Conservation (phyloP, 768 basidiomycete genomes). For the Heimioporus sp. region DNA sequence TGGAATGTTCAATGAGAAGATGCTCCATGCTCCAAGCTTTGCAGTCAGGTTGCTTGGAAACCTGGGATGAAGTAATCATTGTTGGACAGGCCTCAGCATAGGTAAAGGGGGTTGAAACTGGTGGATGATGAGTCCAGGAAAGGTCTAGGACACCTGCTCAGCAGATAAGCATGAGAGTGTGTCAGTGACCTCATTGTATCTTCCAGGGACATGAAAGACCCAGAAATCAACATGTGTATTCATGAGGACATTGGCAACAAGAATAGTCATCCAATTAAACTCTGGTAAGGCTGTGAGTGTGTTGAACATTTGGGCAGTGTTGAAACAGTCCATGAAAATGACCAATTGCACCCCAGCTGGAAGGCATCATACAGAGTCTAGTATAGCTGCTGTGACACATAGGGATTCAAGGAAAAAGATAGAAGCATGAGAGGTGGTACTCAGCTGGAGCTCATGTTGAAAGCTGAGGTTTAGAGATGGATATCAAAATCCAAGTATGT, state of each 20-base stretch:
- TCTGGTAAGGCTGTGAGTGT: constrained; percentile 9
- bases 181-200: constrained; percentile 26
- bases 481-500: constrained; percentile 25
- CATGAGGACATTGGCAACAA: constrained; percentile 9
- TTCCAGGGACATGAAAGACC: constrained; percentile 25
- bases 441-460: not conserved
- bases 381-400: not conserved
- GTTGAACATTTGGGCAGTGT: constrained; percentile 36
- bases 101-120: constrained; percentile 26
- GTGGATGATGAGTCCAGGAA: not conserved
- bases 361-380: too few species aligned
- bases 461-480: not conserved
- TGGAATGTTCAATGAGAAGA: constrained; percentile 12
- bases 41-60: not conserved
- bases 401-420: not conserved
- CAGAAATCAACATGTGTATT: constrained; percentile 12
- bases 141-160: not conserved
- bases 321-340: constrained; percentile 31
- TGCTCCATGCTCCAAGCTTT: constrained; percentile 10
- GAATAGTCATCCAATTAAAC: constrained; percentile 17
- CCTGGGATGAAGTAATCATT: not conserved
- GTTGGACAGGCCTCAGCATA: constrained; percentile 25
- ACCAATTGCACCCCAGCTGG: constrained; percentile 8
- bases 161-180: constrained; percentile 18
- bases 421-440: not conserved